A percentile compares a stretch with the other conserved stretches of the same genome.
Evolutionary conservation across 2,329 filamentous ascomycete species (phyloP).

Genomic region (Pseudovirgaria hyperparasitica): DNA sequence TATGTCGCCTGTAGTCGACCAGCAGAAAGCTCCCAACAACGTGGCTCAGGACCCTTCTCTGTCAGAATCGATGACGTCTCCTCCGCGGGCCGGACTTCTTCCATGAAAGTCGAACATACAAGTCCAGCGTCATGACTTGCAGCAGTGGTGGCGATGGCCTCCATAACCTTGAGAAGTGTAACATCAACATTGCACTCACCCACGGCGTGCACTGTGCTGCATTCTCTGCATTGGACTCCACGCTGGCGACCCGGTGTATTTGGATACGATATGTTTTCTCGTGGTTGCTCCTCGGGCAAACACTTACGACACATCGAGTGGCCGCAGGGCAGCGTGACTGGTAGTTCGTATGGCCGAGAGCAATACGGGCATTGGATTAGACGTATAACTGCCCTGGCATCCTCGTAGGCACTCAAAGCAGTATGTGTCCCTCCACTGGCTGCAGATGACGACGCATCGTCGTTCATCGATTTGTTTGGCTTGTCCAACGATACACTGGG

Average conservation of each 20-base stretch:
- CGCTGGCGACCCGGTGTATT: slow-evolving; percentile 50
- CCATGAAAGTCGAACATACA: slow-evolving; percentile 36
- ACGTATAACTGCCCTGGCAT: slow-evolving; percentile 54
- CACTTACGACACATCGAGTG: slow-evolving; percentile 64
- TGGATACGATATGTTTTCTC: slow-evolving; percentile 67
- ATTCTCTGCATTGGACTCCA: slow-evolving; percentile 56
- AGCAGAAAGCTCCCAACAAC: slow-evolving; percentile 37
- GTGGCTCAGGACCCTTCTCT: slow-evolving; percentile 20
- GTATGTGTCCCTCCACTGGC: slow-evolving; percentile 19
- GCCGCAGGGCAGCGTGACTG: slow-evolving; percentile 71
- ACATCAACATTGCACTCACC: slow-evolving; percentile 71
- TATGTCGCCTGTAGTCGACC: slow-evolving; percentile 56
- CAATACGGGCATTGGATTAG: slow-evolving; percentile 69
- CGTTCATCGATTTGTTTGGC: slow-evolving; percentile 31
- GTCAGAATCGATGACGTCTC: slow-evolving; percentile 24
- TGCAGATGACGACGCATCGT: slow-evolving; percentile 20
- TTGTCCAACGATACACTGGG: slow-evolving; percentile 14
- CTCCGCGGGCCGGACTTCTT: slow-evolving; percentile 19
- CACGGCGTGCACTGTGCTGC: slow-evolving; percentile 57
- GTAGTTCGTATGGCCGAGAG: slow-evolving; percentile 51
- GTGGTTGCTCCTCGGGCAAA: slow-evolving; percentile 51
- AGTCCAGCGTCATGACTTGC: slow-evolving; percentile 5
- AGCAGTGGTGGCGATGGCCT: slow-evolving; percentile 40
- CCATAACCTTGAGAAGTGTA: slow-evolving; percentile 58
- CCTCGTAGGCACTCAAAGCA: slow-evolving; percentile 36